Conservation (phyloP, 441 rosid genomes). For the Manihot esculenta region DNA sequence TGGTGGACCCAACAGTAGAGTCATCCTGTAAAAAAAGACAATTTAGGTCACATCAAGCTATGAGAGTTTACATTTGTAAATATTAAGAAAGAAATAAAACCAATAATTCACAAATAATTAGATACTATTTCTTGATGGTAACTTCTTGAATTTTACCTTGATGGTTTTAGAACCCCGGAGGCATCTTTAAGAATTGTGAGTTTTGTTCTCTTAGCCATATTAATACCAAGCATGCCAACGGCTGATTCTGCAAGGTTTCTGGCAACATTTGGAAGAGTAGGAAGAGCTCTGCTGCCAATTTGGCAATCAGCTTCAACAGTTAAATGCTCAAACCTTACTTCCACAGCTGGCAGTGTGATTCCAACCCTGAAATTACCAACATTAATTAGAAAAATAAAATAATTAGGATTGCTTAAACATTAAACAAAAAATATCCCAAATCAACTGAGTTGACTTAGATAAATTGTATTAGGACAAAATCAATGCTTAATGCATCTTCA, state of each 20-base stretch:
- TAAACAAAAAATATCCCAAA: background rate
- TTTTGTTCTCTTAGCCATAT: slow-evolving; percentile 52
- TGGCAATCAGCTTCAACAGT: slow-evolving; percentile 73
- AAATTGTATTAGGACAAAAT: background rate
- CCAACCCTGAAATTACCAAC: slow-evolving; percentile 54
- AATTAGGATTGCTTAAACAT: background rate
- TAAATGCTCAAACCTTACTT: slow-evolving; percentile 77
- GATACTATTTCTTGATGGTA: no score
- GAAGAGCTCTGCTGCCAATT: slow-evolving; percentile 85
- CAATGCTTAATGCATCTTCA: background rate
- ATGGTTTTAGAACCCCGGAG: slow-evolving; percentile 62
- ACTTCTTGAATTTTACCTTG: slow-evolving; percentile 34
- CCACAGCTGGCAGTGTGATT: slow-evolving; percentile 74
- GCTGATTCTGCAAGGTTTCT: slow-evolving; percentile 53
- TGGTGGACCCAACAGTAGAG: slow-evolving; percentile 42
- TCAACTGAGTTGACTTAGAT: background rate
- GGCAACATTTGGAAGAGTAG: slow-evolving; percentile 67
- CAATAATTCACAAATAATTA: no score
- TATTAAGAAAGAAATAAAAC: background rate
- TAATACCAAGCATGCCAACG: slow-evolving; percentile 48
- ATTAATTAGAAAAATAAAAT: background rate
- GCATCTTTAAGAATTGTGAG: slow-evolving; percentile 68
- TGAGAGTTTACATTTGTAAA: background rate
- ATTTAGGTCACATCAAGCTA: background rate
- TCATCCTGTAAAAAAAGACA: slow-evolving; percentile 35